A percentile compares a stretch with the other conserved stretches of the same genome.
phyloP scores from a whole-genome alignment of 495 filamentous ascomycete genomes.

The Filosporella fistucella region DNA sequence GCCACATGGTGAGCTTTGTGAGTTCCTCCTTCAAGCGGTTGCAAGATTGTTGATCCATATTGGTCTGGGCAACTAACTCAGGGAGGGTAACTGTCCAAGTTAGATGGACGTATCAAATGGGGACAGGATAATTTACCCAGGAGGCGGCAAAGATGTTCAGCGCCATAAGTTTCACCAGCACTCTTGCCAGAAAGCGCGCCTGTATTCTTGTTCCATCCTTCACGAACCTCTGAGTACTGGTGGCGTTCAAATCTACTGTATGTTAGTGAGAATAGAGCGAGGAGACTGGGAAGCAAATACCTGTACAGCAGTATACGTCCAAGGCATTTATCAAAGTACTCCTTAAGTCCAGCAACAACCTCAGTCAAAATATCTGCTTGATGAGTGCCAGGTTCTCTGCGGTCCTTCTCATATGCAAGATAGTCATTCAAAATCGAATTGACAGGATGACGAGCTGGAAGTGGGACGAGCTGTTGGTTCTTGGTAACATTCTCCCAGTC shows the following conservation, averaged over 20 bases:
- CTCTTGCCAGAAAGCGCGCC: slow-evolving; percentile 60
- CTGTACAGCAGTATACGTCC: slow-evolving; percentile 87
- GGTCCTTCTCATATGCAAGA: slow-evolving; percentile 59
- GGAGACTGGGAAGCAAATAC: slow-evolving; percentile 23
- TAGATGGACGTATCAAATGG: slow-evolving; percentile 11
- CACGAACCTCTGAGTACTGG: slow-evolving; percentile 72
- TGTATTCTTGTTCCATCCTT: slow-evolving; percentile 50
- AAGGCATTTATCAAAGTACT: slow-evolving; percentile 87
- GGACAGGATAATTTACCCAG: slow-evolving; percentile 58
- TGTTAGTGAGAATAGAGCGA: not conserved
- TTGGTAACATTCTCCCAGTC: slow-evolving; percentile 99
- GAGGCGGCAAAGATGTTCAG: slow-evolving; percentile 82
- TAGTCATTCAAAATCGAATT: slow-evolving; percentile 77
- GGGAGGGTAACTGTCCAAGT: slow-evolving; percentile 70
- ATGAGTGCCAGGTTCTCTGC: slow-evolving; percentile 58
- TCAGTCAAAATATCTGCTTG: slow-evolving; percentile 85
- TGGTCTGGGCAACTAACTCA: slow-evolving; percentile 92
- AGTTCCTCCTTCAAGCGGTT: slow-evolving; percentile 85
- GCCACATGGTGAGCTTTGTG: slow-evolving; percentile 72
- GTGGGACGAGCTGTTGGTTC: slow-evolving; percentile 76
- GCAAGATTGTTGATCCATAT: slow-evolving; percentile 90
- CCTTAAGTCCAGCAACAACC: slow-evolving; percentile 72
- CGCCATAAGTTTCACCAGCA: slow-evolving; percentile 79
- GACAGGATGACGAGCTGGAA: slow-evolving; percentile 74
- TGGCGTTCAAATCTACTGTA: slow-evolving; percentile 69